Base-by-base conservation (phyloP, 768 basidiomycete species). In the Glaciozyma martinii region DNA sequence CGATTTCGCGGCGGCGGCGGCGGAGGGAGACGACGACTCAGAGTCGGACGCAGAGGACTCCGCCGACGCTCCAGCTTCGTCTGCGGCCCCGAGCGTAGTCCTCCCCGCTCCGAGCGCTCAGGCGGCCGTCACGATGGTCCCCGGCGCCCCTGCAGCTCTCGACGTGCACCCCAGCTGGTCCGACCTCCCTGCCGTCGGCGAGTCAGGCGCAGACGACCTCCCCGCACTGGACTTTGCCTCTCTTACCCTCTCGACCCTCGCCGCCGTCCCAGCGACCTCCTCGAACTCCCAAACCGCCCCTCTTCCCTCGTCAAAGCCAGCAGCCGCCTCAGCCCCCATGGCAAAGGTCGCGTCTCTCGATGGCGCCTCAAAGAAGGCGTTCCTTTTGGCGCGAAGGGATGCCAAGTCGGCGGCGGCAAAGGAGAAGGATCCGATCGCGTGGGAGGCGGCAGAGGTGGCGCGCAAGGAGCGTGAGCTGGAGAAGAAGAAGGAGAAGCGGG, bases 371-470 rank as follows among this genome's bases (percentile, higher is more conserved):
- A 63, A 63, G 56, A 66, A 50, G 50, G 60, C 59, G 49, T 49
- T 52, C 19, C 7, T 16, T n/a, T 27, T 54, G 18, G 59, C 60
- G 44, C n/a, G 32, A 23, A 29, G 59, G 10, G 59, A 61, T 30
- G 56, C 59, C 25, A 69, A 66, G 62, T 56, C 42, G 40, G 65
- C 62, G 10, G 65, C 59, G 54, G 59, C 63, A 55, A 60, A 52
- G 59, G 59, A 43, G 52, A 57, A 57, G 44, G 65, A 69, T 32
- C 68, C 68, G n/a, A 59, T 30, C n/a, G 61, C 55, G 30, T 62
- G 47, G 43, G 68, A 63, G 40, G n/a, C n/a, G 19, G 23, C 29
- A 37, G 68, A 66, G 33, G 56, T 32, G 55, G 62, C 63, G 60
- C 40, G 49, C 29, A 9, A n/a, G 27, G 56, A 59, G 52, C 56